Conservation (phyloP, 2,329 filamentous ascomycete species). For the Colletotrichum simmondsii region DNA sequence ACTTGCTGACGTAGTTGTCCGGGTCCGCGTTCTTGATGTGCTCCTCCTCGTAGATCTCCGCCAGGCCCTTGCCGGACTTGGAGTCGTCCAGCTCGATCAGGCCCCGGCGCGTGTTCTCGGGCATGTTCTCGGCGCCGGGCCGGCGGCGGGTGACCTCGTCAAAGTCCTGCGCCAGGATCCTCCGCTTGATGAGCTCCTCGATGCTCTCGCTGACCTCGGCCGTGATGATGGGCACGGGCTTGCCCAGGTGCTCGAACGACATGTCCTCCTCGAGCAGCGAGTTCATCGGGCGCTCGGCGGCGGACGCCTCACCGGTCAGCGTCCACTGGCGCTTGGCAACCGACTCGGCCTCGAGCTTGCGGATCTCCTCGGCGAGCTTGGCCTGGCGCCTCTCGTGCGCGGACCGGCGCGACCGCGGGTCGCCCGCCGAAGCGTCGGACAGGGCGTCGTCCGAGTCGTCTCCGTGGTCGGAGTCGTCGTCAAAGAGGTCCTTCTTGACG, state of each 20-base stretch:
- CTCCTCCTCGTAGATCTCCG: slow-evolving; percentile 94
- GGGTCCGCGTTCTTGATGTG: slow-evolving; percentile 83
- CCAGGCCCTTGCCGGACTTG: slow-evolving; percentile 87
- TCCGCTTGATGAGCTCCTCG: slow-evolving; percentile 92
- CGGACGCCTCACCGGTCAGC: slow-evolving; percentile 86
- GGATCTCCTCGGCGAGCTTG: slow-evolving; percentile 89
- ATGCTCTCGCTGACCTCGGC: slow-evolving; percentile 91
- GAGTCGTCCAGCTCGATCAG: slow-evolving; percentile 86
- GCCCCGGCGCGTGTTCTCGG: slow-evolving; percentile 72
- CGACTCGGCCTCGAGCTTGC: slow-evolving; percentile 87
- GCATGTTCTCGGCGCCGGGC: slow-evolving; percentile 73
- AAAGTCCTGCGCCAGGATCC: slow-evolving; percentile 90
- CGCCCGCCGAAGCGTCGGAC: slow-evolving; percentile 73
- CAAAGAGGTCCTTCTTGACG: slow-evolving; percentile 90
- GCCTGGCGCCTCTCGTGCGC: slow-evolving; percentile 89
- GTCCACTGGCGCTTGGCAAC: slow-evolving; percentile 94
- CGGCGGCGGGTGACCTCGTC: slow-evolving; percentile 89
- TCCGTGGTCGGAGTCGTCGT: slow-evolving; percentile 72
- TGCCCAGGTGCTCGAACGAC: slow-evolving; percentile 94
- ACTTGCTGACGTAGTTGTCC: slow-evolving; percentile 80
- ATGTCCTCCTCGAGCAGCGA: slow-evolving; percentile 94
- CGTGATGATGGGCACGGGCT: slow-evolving; percentile 94
- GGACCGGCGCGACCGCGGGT: slow-evolving; percentile 80
- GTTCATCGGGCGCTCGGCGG: slow-evolving; percentile 85
- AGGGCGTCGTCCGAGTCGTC: slow-evolving; percentile 74